Evolutionary conservation across 768 basidiomycete species (phyloP).

Genomic region (Suillus occidentalis): DNA sequence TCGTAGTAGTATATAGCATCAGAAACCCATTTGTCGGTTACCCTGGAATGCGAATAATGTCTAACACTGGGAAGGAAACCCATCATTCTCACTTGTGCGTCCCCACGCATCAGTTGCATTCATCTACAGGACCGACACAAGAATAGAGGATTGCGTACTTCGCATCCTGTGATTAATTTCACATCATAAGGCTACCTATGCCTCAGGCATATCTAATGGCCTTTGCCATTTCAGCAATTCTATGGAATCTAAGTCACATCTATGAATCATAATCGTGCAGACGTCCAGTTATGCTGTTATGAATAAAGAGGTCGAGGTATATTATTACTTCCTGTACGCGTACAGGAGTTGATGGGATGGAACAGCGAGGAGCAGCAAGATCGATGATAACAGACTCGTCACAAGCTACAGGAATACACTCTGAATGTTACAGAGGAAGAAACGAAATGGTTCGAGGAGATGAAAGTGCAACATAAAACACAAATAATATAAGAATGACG

Average conservation of each 20-base stretch:
- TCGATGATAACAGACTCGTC: neutral
- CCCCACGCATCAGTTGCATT: neutral
- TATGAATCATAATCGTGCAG: neutral
- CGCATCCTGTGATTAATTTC: neutral
- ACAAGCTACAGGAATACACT: neutral
- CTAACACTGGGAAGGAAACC: slow-evolving; percentile 38
- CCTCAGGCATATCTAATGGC: neutral
- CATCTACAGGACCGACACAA: neutral
- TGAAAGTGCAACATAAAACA: slow-evolving; percentile 2
- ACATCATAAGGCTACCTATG: neutral
- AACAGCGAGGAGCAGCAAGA: neutral
- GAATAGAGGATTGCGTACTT: neutral
- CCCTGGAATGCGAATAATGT: slow-evolving; percentile 43
- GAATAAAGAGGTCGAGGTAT: neutral
- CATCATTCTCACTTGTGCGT: neutral
- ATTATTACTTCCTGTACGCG: neutral
- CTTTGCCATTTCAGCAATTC: neutral
- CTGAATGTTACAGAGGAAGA: neutral
- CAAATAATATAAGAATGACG: neutral
- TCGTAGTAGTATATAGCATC: neutral
- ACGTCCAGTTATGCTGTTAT: neutral
- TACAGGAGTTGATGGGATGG: neutral
- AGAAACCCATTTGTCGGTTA: neutral
- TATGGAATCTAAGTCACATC: neutral
- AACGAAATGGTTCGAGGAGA: neutral